Evolutionary conservation across 1,284 basidiomycete species (phyloP).

Genomic region (Xerocomus cyaneibrunnescens): DNA sequence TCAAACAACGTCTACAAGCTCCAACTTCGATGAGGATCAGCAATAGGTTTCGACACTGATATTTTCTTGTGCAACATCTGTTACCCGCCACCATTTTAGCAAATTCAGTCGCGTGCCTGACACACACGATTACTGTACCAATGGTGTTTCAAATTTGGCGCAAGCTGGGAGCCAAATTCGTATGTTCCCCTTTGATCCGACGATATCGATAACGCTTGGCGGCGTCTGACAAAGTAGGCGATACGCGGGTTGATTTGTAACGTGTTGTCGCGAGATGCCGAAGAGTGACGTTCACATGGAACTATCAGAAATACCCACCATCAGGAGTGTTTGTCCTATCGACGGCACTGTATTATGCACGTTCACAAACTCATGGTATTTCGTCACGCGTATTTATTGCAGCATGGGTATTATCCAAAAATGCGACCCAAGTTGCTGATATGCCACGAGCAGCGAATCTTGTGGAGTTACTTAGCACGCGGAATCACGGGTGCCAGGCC

Average conservation of each 20-base stretch:
- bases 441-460: background rate
- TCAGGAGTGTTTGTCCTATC: background rate
- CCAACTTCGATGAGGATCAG: too few species aligned
- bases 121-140: background rate
- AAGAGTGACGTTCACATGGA: background rate
- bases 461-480: background rate
- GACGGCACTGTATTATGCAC: background rate
- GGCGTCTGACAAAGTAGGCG: background rate
- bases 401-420: background rate
- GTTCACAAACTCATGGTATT: background rate
- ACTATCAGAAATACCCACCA: background rate
- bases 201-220: background rate
- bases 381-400: background rate
- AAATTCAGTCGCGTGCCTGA: background rate
- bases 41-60: too few species aligned
- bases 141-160: too few species aligned
- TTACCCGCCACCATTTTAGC: too few species aligned
- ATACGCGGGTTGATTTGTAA: background rate
- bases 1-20: slow-evolving; percentile 4
- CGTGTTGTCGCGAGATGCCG: background rate
- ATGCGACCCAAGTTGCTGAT: background rate
- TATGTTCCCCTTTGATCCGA: background rate
- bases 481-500: background rate
- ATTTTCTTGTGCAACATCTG: too few species aligned
- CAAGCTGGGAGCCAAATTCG: too few species aligned